Base-by-base conservation (phyloP, 768 basidiomycete genomes). In the Leccinum aurantiacum region DNA sequence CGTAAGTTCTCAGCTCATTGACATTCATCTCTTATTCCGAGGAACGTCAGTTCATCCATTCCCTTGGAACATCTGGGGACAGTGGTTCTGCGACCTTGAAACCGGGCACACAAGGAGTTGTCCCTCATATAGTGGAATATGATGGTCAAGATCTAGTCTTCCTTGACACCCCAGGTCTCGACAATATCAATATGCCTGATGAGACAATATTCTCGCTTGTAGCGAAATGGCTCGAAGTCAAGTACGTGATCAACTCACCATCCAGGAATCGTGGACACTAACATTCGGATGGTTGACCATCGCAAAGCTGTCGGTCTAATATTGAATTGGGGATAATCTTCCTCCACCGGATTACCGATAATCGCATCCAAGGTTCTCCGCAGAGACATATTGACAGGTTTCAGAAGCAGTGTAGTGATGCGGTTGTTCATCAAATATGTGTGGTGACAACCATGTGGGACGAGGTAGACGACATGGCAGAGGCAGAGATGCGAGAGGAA, bases 371-470 rank as follows among this genome's bases (percentile, higher is more conserved):
- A n/a, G 29, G 51, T 6, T 19, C 54, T 37, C 59, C 54, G 13
- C 54, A 55, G 3, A n/a, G 10, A 14, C 22, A 62, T 19, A 53
- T 53, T 10, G 29, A 53, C n/a, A 53, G n/a, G 33, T 44, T 61
- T 53, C 59, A 35, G 11, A 56, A 31, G 10, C 41, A 48, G 14
- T 56, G 59, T 31, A 47, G 15, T 10, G 15, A 19, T 10, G 3
- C 38, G 2, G 17, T 17, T 10, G 35, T 61, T 13, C 27, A 44
- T 56, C 54, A 24, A 10, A 54, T 56, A 47, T 63, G 61, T 38
- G 37, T 63, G 1, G 44, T 57, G 24, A 63, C 60, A 29, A 56
- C 61, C 7, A 56, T 62, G 61, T 61, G 61, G 58, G 60, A 62
- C 59, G 38, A 55, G 6, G 54, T 56, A 13, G 38, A 19, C 15